Evolutionary conservation across 202 grass and related monocot species (phyloP).

Genomic region (Bolboschoenoplectus hybrid): DNA sequence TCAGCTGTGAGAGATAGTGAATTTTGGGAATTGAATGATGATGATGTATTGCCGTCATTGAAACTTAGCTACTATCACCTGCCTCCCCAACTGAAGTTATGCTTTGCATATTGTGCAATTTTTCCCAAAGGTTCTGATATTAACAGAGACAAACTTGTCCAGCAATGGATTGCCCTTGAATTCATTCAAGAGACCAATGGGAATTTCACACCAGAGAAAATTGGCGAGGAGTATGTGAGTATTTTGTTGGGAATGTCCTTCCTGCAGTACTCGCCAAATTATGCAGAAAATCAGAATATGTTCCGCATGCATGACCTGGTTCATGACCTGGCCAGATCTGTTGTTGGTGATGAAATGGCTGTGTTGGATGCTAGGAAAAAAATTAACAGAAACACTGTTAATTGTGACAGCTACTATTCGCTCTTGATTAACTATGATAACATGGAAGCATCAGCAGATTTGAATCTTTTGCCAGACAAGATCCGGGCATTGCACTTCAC

Average conservation of each 20-base stretch:
- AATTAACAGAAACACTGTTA: neutral
- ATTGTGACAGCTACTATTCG: constrained; percentile 24
- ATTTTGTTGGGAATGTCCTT: constrained; percentile 47
- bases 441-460: constrained; percentile 12
- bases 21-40: constrained; percentile 45
- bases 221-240: constrained; percentile 43
- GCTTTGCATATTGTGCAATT: constrained; percentile 54
- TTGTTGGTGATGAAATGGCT: constrained; percentile 46
- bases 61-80: constrained; percentile 41
- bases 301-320: constrained; percentile 44
- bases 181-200: constrained; percentile 41
- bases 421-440: constrained; percentile 32
- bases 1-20: constrained; percentile 41
- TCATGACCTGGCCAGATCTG: constrained; percentile 49
- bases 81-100: constrained; percentile 35
- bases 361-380: constrained; percentile 38
- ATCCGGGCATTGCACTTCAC: constrained; percentile 43
- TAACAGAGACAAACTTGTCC: constrained; percentile 48
- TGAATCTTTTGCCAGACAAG: neutral
- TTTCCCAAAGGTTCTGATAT: constrained; percentile 44
- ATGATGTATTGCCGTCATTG: constrained; percentile 35
- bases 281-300: neutral
- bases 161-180: constrained; percentile 54
- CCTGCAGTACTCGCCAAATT: constrained; percentile 36
- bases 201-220: constrained; percentile 37